Percentiles rank a stretch among this genome's conserved stretches.
phyloP scores from a whole-genome alignment of 208 protist species.

The Herpetomonas samuelpessoai region DNA sequence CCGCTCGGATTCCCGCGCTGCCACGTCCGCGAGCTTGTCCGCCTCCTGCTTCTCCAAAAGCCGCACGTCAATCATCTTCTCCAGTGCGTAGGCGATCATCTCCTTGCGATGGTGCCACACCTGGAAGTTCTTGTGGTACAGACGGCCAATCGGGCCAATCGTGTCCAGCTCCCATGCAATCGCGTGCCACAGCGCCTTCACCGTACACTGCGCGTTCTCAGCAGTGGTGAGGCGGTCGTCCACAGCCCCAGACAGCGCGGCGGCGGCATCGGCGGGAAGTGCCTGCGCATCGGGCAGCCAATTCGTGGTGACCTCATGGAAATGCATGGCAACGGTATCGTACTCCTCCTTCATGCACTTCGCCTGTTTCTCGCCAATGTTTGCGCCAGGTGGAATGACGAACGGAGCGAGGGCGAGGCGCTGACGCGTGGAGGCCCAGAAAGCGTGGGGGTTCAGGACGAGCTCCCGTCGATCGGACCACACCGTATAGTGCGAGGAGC shows the following conservation, averaged over 20 bases:
- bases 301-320: background rate
- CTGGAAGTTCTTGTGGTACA: conserved; percentile 82
- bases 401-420: conserved; percentile 3
- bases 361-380: background rate
- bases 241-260: background rate
- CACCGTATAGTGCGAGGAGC: conserved; percentile 61
- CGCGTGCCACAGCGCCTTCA: conserved; percentile 38
- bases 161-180: conserved; percentile 67
- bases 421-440: conserved; percentile 25
- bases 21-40: background rate
- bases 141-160: conserved; percentile 30
- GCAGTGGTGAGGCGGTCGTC: too few relatives aligned
- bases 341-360: background rate
- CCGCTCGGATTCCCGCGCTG: background rate
- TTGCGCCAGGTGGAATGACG: background rate
- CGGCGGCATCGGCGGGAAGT: background rate
- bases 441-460: conserved; percentile 28
- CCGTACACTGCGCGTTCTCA: background rate
- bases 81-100: conserved; percentile 43
- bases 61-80: conserved; percentile 12
- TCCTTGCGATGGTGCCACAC: conserved; percentile 80
- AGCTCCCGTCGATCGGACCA: conserved; percentile 77
- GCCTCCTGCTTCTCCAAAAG: background rate
- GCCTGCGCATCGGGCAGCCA: background rate
- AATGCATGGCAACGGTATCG: background rate